A percentile compares a stretch with the other conserved stretches of the same genome.
Evolutionary conservation across 768 basidiomycete species (phyloP).

Genomic region (Tylopilus plumbeoviolaceoides): DNA sequence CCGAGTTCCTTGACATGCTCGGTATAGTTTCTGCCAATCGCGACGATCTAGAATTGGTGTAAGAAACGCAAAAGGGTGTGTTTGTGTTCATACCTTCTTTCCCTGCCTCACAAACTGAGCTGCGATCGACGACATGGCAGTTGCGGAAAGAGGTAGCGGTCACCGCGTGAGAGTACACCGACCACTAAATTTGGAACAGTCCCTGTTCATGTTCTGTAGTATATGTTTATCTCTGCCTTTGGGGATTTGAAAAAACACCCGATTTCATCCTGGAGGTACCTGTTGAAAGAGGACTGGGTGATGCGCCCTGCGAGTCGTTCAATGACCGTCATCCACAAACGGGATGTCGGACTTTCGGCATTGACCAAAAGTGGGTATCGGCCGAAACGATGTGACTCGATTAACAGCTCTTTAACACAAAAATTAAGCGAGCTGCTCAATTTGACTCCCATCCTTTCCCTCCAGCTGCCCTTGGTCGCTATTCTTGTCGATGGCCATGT

Average conservation of each 20-base stretch:
- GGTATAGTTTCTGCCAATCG: conserved; percentile 92
- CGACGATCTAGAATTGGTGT: conserved; percentile 63
- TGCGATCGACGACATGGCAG: conserved; percentile 31
- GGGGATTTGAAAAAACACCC: no score
- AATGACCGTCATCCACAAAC: no score
- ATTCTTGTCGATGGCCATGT: conserved; percentile 33
- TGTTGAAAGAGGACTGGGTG: no score
- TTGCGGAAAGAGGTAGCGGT: neutral
- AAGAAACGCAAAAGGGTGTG: neutral
- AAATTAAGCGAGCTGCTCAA: conserved; percentile 3
- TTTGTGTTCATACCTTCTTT: conserved; percentile 36
- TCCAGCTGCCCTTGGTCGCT: conserved; percentile 8
- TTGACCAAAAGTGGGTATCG: conserved; percentile 18
- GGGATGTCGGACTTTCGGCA: conserved; percentile 22
- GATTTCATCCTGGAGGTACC: no score
- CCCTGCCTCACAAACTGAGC: conserved; percentile 42
- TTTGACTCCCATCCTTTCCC: conserved; percentile 6
- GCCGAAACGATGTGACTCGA: conserved; percentile 28
- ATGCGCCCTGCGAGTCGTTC: no score
- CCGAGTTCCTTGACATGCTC: conserved; percentile 91
- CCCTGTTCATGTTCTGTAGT: neutral
- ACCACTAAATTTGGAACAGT: neutral
- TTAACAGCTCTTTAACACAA: neutral
- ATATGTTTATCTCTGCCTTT: neutral
- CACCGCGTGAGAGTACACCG: neutral